Percentiles rank a stretch among this genome's conserved stretches.
Evolutionary conservation across 2,329 filamentous ascomycete species (phyloP).

Genomic region (Elsinoe ampelina): DNA sequence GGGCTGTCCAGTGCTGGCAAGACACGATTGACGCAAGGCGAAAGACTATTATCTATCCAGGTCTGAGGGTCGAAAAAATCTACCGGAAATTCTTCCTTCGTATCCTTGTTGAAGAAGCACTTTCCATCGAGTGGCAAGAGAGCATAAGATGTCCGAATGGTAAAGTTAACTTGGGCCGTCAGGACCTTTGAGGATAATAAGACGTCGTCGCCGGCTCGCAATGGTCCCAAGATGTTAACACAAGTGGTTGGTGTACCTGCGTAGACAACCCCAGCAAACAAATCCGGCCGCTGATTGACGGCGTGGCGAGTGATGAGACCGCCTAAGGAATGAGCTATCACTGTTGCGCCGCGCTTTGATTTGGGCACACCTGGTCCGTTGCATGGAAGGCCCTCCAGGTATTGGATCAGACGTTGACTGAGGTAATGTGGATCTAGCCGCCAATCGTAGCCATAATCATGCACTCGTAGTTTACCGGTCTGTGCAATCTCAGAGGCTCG

Average conservation of each 20-base stretch:
- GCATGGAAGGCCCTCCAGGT: conserved; percentile 63
- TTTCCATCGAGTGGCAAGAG: conserved; percentile 78
- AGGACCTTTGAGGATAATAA: conserved; percentile 80
- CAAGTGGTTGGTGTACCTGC: conserved; percentile 78
- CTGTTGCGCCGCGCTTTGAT: conserved; percentile 58
- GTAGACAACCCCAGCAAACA: conserved; percentile 79
- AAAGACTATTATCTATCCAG: conserved; percentile 71
- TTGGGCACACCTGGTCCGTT: conserved; percentile 51
- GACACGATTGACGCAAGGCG: conserved; percentile 64
- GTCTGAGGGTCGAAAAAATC: conserved; percentile 73
- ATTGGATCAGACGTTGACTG: conserved; percentile 61
- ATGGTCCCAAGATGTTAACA: conserved; percentile 80
- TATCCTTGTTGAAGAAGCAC: conserved; percentile 77
- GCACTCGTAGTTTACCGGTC: conserved; percentile 63
- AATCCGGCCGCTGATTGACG: conserved; percentile 72
- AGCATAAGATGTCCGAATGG: conserved; percentile 73
- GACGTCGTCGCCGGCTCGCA: conserved; percentile 88
- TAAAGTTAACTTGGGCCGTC: conserved; percentile 89
- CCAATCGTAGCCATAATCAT: conserved; percentile 95
- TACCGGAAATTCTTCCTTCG: conserved; percentile 68
- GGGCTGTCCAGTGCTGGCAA: conserved; percentile 45
- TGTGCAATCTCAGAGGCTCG: conserved; percentile 64
- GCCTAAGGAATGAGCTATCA: conserved; percentile 80
- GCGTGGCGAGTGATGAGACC: conserved; percentile 82
- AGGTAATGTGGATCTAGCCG: conserved; percentile 71